Evolutionary conservation across 1,139 yeast species (phyloP).

Genomic region (Yamadazyma blattariae): DNA sequence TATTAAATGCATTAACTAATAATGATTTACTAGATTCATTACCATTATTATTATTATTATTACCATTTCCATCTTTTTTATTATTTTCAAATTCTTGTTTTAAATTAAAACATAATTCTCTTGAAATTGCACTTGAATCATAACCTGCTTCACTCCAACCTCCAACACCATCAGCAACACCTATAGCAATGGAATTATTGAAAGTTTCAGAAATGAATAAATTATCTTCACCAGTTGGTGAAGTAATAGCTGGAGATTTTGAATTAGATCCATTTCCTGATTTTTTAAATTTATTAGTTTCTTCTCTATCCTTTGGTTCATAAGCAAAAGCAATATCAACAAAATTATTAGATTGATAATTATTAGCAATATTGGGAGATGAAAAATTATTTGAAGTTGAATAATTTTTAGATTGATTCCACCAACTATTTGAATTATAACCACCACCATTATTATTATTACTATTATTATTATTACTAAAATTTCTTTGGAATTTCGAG

Average conservation of each 20-base stretch:
- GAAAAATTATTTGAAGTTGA: constrained; percentile 10
- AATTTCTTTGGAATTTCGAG: too few relatives aligned
- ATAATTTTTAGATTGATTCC: constrained; percentile 11
- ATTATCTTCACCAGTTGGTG: constrained; percentile 88
- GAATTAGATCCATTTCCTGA: constrained; percentile 12
- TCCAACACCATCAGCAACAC: constrained; percentile 97
- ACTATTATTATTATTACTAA: constrained; percentile 5
- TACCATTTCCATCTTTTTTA: too few relatives aligned
- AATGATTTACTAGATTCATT: constrained; percentile 28
- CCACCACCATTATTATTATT: too few relatives aligned
- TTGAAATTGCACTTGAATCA: constrained; percentile 78
- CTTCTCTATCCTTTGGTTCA: constrained; percentile 67
- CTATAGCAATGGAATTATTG: constrained; percentile 58
- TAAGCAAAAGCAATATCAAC: constrained; percentile 67
- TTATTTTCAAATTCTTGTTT: constrained; percentile 24
- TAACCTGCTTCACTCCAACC: constrained; percentile 95
- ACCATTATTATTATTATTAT: too few relatives aligned
- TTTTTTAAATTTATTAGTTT: constrained; percentile 39
- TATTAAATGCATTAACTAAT: constrained; percentile 52
- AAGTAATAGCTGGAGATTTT: constrained; percentile 34
- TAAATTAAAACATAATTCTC: constrained; percentile 58
- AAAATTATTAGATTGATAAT: constrained; percentile 15
- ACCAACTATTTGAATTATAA: constrained; percentile 7
- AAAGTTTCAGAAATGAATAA: constrained; percentile 53
- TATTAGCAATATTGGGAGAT: constrained; percentile 14